Base-by-base conservation (phyloP, 495 filamentous ascomycete genomes). In the Xylaria scruposa region DNA sequence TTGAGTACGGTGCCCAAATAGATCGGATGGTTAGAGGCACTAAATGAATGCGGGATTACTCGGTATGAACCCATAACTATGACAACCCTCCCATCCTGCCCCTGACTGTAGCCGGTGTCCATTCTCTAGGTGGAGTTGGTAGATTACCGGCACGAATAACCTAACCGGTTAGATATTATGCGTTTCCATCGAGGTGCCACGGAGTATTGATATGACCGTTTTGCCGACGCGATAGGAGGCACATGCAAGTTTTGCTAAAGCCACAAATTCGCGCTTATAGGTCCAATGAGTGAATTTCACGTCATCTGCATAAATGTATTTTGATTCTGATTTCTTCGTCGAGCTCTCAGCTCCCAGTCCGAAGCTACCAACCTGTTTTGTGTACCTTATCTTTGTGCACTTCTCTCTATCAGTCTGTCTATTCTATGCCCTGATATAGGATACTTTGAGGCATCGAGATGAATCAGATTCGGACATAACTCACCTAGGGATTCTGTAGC, bases 31-130 rank as follows among this genome's bases (percentile, higher is more conserved):
- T 47, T 38, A 62, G 70, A 65, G 70, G 53, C 51, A 29, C 47
- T 67, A 67, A 40, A 66, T 17, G 31, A 67, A 56, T 44, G 33
- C 29, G 42, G 36, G 29, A 40, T 68, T 42, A 54, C 68, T 70
- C 38, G 47, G 47, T 15, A 70, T 70, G 21, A 56, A 64, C 47
- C 91, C 91, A 94, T 7, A 83, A 86, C 75, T 91, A 89, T 8
- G 83, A 81, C 68, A 81, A 59, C 26, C 19, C 17, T 46, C 13
- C 42, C 17, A 12, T 51, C 21, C 13, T 24, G 53, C 36, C 7
- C n/a, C 1, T 19, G 33, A 49, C 3, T 56, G n/a, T 70, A 40
- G 56, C 19, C 10, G 46, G 42, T 51, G 33, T 60, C 26, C n/a
- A 51, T 51, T 51, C 17, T 47, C 19, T 5, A 51, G 47, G n/a